Conservation (phyloP, 345 rosid genomes). For the Rubroshorea leprosula region DNA sequence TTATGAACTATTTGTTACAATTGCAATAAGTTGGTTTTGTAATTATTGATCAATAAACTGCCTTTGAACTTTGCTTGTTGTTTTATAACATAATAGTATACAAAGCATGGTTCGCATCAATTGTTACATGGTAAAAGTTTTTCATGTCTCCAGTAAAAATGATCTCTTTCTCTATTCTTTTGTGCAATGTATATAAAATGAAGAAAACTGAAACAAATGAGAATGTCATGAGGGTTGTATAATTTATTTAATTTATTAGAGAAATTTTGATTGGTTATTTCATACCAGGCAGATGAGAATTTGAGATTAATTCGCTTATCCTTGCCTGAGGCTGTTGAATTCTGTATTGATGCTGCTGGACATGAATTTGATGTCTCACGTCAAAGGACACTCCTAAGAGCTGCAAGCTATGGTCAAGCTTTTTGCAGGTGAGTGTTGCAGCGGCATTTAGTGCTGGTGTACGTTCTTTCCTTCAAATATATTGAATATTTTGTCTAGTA, state of each 20-base stretch:
- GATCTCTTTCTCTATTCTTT: no score
- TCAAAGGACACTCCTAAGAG: slow-evolving; percentile 77
- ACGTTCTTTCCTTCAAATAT: slow-evolving; percentile 6
- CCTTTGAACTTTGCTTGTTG: no score
- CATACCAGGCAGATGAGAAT: slow-evolving; percentile 89
- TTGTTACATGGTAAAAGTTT: no score
- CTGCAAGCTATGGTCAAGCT: slow-evolving; percentile 99
- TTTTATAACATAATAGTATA: no score
- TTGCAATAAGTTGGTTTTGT: no score
- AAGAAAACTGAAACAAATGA: background rate
- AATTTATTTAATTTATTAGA: slow-evolving; percentile 3
- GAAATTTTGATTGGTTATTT: slow-evolving; percentile 8
- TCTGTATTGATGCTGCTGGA: slow-evolving; percentile 91
- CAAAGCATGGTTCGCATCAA: no score
- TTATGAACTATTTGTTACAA: no score
- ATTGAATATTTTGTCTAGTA: background rate
- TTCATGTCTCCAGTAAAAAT: no score
- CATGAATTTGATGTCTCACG: slow-evolving; percentile 84
- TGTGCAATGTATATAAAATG: background rate
- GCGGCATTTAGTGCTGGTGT: slow-evolving; percentile 4
- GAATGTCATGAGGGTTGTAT: background rate
- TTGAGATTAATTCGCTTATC: slow-evolving; percentile 79
- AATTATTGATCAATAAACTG: no score
- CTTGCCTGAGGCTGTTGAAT: slow-evolving; percentile 93
- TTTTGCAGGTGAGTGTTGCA: slow-evolving; percentile 71